Evolutionary conservation across 805 yeast genomes (phyloP), one percentile per base, ranked within the genome.

Genomic region (Kazachstania bromeliacearum): DNA sequence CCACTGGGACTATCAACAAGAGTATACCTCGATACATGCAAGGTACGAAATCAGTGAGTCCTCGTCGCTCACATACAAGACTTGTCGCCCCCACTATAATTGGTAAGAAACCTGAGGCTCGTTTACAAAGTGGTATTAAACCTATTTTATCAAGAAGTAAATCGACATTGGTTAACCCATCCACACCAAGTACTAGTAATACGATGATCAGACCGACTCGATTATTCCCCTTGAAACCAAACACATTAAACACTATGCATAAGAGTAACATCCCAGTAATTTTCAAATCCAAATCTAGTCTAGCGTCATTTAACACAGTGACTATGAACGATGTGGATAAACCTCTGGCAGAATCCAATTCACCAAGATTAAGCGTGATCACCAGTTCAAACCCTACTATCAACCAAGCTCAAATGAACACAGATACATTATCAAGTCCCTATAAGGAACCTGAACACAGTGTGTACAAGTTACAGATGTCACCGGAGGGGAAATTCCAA

Each of bases 401-500:
- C 12, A 12, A 16, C 7, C 17, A 15, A 28, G 19, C 2, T 17
- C 31, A 28, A 18, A 16, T 14, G 31, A 25, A 25, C 14, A 14
- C 14, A 14, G 14, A 5, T 4, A 34, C 24, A 34, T 31, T 44
- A n/a, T 47, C 51, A 23, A 54, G 59, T 24, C 59, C 60, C 9
- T 47, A 45, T 16, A 47, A 44, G 28, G 60, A 52, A 34, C 49
- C 56, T 7, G 47, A 52, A 7, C 51, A 53, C 33, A 52, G 59
- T 28, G 44, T 55, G 3, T 57, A 55, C 37, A 49, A 47, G 34
- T 41, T 57, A 16, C 51, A 53, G 4, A 46, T 42, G 45, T 53
- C 60, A 2, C 60, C 59, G 2, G 60, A 52, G 17, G 62, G 60
- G 4, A 57, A 51, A 29, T 47, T 48, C 34, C 46, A 43, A 21